These are phyloP conservation scores for Spathaspora sp. DNA, from an alignment of 1,139 yeast species.

Conservation along the genomic window DNA sequence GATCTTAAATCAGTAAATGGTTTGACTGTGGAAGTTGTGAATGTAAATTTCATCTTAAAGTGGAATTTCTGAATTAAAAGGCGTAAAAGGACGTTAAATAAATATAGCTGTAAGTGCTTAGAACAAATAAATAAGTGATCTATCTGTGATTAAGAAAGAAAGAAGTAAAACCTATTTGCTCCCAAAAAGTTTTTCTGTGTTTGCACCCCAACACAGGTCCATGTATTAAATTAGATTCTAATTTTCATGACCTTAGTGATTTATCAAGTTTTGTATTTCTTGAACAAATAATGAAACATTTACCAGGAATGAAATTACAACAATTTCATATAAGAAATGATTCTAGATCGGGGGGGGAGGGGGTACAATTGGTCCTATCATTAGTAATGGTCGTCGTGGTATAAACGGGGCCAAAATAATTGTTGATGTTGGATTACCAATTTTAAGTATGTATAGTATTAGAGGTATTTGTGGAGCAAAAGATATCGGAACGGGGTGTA, in stretches of 20 bases:
- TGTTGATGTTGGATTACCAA: conserved; percentile 76
- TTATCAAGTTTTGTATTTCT: conserved; percentile 64
- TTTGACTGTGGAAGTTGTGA: no score
- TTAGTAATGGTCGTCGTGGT: conserved; percentile 41
- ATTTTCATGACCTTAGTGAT: conserved; percentile 82
- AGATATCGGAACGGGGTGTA: conserved; percentile 66
- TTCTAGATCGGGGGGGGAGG: conserved; percentile 72
- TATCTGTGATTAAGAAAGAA: no score
- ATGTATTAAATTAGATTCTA: conserved; percentile 69
- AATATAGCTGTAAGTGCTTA: no score
- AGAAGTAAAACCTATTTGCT: no score
- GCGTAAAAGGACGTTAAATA: no score
- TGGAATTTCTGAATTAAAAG: no score
- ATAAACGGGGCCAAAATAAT: conserved; percentile 69
- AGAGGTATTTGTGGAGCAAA: conserved; percentile 72
- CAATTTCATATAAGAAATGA: conserved; percentile 72
- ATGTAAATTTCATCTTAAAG: no score
- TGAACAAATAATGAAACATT: conserved; percentile 51
- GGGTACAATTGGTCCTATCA: conserved; percentile 76
- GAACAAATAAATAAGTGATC: no score
- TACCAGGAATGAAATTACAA: conserved; percentile 63
- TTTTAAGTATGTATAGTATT: conserved; percentile 78
- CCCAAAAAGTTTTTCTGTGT: no score
- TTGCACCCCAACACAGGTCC: conserved; percentile 79
- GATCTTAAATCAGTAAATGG: no score